Evolutionary conservation across 352 stramenopile species (phyloP).

Genomic region (Globisporangium rhizosaccharum): DNA sequence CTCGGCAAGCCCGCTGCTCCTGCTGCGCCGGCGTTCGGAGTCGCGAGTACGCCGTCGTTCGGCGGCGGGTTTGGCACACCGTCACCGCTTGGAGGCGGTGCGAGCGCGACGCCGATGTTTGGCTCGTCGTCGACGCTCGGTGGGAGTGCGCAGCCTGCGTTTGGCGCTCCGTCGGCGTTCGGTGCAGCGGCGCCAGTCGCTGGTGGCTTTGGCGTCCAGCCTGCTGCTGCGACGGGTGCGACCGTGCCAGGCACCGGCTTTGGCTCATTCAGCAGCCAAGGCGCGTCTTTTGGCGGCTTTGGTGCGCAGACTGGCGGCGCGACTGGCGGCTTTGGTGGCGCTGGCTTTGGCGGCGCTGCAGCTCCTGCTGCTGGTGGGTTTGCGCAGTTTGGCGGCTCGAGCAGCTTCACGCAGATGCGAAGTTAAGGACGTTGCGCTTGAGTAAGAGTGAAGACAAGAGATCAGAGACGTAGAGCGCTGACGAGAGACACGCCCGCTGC

Average conservation of each 20-base stretch:
- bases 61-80: conserved; percentile 44
- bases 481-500: too few species aligned
- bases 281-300: conserved; percentile 39
- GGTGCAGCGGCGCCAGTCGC: conserved; percentile 13
- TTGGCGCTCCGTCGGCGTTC: conserved; percentile 25
- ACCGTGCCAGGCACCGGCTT: conserved; percentile 30
- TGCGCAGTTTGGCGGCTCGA: conserved; percentile 36
- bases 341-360: conserved; percentile 12
- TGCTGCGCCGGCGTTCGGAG: conserved; percentile 31
- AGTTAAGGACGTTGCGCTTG: conserved; percentile 1
- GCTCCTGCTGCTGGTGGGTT: conserved; percentile 15
- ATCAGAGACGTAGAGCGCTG: too few species aligned
- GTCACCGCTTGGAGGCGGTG: conserved; percentile 32
- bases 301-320: conserved; percentile 7
- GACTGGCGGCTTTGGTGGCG: conserved; percentile 17
- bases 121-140: conserved; percentile 44
- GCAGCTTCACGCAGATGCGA: conserved; percentile 42
- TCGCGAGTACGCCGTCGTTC: conserved; percentile 27
- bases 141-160: conserved; percentile 16
- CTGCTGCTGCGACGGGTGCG: conserved; percentile 6
- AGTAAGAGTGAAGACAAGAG: background rate
- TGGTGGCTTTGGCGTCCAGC: conserved; percentile 6
- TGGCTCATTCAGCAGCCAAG: conserved; percentile 33
- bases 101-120: conserved; percentile 33
- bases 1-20: conserved; percentile 19